Percentiles rank a stretch among this genome's conserved stretches.
Evolutionary conservation across 2,329 filamentous ascomycete species (phyloP).

Genomic region (Aureobasidium sp.): DNA sequence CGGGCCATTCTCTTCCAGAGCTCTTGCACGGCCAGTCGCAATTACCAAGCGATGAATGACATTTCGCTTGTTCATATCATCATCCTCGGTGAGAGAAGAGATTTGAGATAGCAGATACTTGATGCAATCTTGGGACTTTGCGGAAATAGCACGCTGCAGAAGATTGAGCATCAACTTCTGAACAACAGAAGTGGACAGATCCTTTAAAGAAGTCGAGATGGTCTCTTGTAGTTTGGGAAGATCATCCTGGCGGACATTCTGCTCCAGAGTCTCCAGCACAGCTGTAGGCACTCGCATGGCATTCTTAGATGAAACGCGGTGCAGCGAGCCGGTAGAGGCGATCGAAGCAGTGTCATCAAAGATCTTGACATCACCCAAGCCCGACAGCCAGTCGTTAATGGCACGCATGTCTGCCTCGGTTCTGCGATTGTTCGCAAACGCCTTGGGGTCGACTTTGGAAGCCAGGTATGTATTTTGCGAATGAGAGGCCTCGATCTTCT

Average conservation of each 20-base stretch:
- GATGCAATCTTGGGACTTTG: constrained; percentile 61
- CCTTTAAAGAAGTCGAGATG: constrained; percentile 29
- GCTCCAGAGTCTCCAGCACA: constrained; percentile 63
- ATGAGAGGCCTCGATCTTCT: constrained; percentile 66
- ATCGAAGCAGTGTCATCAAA: constrained; percentile 66
- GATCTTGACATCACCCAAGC: constrained; percentile 68
- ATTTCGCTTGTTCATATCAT: constrained; percentile 91
- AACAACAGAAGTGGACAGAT: neutral
- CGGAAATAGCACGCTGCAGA: constrained; percentile 67
- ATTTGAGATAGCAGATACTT: constrained; percentile 61
- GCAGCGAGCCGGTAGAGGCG: constrained; percentile 61
- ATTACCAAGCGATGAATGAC: constrained; percentile 90
- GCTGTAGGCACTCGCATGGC: constrained; percentile 62
- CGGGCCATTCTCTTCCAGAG: constrained; percentile 34
- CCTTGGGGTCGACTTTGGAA: constrained; percentile 79
- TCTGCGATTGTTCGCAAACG: constrained; percentile 70
- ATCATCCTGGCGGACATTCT: constrained; percentile 63
- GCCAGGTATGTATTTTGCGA: constrained; percentile 81
- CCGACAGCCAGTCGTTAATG: constrained; percentile 88
- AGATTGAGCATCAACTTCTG: constrained; percentile 61
- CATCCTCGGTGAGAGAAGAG: constrained; percentile 68
- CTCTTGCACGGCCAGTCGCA: constrained; percentile 71
- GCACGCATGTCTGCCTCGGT: constrained; percentile 51
- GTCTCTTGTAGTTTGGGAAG: constrained; percentile 46
- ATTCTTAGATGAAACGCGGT: constrained; percentile 66